Base-by-base conservation (phyloP, 2,329 filamentous ascomycete species). In the Salinomyces thailandicus region DNA sequence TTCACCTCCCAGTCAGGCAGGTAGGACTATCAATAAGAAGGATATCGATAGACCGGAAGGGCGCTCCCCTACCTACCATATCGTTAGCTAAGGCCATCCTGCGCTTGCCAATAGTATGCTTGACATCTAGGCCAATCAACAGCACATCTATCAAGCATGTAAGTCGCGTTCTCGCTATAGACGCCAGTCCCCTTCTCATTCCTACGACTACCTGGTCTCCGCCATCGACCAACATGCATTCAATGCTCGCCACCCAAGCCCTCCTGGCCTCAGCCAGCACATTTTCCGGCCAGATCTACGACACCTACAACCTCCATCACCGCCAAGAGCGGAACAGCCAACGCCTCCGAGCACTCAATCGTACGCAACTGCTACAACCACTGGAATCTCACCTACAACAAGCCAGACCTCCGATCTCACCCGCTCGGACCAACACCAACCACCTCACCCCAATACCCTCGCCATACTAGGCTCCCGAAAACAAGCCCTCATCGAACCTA, bases 351-450 rank as follows among this genome's bases (percentile, higher is more conserved):
- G 29, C 26, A 36, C 18, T 35, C 43, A n/a, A 41, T 31, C 9
- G 40, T 55, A n/a, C 53, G 54, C 18, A 58, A 54, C 37, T 53
- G 50, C 39, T 58, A 57, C 43, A 59, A 58, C 41, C 57, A 58
- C 46, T 59, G 51, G 50, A 37, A 36, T 14, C 17, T 43, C 22
- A 44, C 35, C 29, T 32, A 47, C 29, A 45, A 46, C 24, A 47
- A 48, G 26, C 49, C 47, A 28, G n/a, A 48, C 50, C 17, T 57
- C 40, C 37, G 56, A 59, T 44, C 44, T 59, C 18, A 60, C 53
- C 9, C 44, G 53, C 35, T 53, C 50, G 18, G 44, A 52, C 11
- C 40, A 49, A 12, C 42, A 53, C 24, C 45, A 53, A 3, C 42
- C 48, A 16, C 52, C 48, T 9, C 39, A 39, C 12, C 52, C 54